Evolutionary conservation across 352 stramenopile species (phyloP).

Genomic region (Globisporangium polare): DNA sequence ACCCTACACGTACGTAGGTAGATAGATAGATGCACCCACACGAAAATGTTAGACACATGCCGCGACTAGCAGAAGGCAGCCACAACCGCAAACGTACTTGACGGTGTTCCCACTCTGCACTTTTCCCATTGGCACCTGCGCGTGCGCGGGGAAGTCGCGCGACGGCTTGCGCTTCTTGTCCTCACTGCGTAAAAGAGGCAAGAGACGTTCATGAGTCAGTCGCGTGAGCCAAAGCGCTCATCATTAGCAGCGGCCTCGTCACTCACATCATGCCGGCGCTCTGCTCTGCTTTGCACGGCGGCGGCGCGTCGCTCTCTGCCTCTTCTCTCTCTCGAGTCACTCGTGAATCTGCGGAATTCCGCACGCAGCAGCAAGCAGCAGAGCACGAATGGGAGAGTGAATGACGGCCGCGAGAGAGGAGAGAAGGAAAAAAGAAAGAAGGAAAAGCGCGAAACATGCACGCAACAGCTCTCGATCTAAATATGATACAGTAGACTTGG

Average conservation of each 20-base stretch:
- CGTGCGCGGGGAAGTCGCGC: slow-evolving; percentile 67
- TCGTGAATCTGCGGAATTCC: not conserved
- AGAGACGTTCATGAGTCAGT: not conserved
- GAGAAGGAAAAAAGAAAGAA: slow-evolving; percentile 10
- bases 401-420: slow-evolving; percentile 3
- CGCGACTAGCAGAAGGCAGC: not conserved
- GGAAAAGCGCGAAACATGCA: too few relatives aligned
- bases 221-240: not conserved
- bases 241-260: not conserved
- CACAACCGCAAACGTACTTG: slow-evolving; percentile 17
- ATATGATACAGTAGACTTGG: not conserved
- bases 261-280: slow-evolving; percentile 7
- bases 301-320: not conserved
- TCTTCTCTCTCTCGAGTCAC: not conserved
- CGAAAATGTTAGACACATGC: not conserved
- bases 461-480: not conserved
- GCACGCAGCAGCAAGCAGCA: not conserved
- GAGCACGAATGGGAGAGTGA: slow-evolving; percentile 6
- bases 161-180: slow-evolving; percentile 87
- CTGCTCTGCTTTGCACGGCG: not conserved
- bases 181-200: slow-evolving; percentile 26
- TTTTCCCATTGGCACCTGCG: slow-evolving; percentile 64
- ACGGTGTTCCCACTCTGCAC: slow-evolving; percentile 28
- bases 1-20: slow-evolving; percentile 21
- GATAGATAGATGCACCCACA: not conserved